These are phyloP conservation scores for Eremochloa ophiuroides DNA, from an alignment of 176 grass and related monocot species.

Conservation along the genomic window DNA sequence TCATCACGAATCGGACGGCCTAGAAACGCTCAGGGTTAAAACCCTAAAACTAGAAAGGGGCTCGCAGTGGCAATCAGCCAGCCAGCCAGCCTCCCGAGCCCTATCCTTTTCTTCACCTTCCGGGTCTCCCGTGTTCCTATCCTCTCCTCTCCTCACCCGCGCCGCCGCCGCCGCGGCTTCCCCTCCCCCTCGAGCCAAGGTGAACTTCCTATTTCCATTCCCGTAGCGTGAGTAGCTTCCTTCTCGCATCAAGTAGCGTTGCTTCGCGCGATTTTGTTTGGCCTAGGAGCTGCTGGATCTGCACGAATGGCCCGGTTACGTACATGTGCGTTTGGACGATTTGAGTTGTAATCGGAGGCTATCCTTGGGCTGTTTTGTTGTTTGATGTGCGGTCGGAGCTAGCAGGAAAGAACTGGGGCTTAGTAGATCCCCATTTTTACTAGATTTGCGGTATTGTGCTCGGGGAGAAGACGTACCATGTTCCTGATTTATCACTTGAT, in stretches of 20 bases:
- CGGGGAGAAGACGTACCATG: neutral
- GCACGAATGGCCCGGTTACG: neutral
- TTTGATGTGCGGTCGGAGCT: neutral
- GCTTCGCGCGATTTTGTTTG: neutral
- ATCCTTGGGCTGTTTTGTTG: neutral
- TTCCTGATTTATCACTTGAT: neutral
- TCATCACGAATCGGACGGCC: conserved; percentile 24
- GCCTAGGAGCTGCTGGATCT: conserved; percentile 33
- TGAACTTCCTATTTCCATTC: neutral
- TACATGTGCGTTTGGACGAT: conserved; percentile 1
- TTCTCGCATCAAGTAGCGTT: neutral
- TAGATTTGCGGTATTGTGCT: neutral
- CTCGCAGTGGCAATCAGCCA: conserved; percentile 6
- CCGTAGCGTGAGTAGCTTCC: neutral
- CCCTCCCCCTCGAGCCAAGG: conserved; percentile 26
- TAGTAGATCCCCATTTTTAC: neutral
- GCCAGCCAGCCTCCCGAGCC: neutral
- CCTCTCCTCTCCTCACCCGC: conserved; percentile 11
- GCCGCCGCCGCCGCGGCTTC: conserved; percentile 16
- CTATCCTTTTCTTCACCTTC: conserved; percentile 25
- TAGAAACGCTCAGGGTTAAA: neutral
- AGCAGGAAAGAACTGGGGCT: neutral
- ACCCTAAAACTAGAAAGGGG: conserved; percentile 43
- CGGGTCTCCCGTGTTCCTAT: neutral
- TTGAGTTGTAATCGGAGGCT: neutral